A percentile compares a stretch with the other conserved stretches of the same genome.
Conservation (phyloP, 2,329 filamentous ascomycete species). For the Curvularia hawaiiensis region DNA sequence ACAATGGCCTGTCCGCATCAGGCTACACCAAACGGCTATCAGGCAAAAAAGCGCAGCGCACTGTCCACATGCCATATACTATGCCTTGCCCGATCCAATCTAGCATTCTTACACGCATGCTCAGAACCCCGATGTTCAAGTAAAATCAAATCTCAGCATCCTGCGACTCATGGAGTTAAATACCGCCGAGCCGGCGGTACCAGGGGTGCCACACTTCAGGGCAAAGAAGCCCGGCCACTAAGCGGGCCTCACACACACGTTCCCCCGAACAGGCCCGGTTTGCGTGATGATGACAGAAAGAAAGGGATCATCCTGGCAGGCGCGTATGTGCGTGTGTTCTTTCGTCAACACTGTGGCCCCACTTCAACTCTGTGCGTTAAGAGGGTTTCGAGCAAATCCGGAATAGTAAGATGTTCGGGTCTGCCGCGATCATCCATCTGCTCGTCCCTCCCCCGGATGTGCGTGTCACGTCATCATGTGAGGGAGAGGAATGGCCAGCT, state of each 20-base stretch:
- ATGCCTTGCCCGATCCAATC: background rate
- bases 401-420: background rate
- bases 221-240: background rate
- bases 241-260: background rate
- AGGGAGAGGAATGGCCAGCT: too few species aligned
- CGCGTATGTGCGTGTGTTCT: background rate
- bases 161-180: constrained; percentile 1
- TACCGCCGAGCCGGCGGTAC: background rate
- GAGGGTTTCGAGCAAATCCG: too few species aligned
- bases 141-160: background rate
- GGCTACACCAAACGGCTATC: background rate
- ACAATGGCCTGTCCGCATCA: background rate
- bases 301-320: background rate
- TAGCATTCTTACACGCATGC: background rate
- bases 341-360: too few species aligned
- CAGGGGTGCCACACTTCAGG: background rate
- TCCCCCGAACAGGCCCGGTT: background rate
- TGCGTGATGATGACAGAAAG: background rate
- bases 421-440: too few species aligned
- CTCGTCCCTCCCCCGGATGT: too few species aligned
- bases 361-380: too few species aligned
- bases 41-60: background rate
- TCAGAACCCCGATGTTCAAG: background rate
- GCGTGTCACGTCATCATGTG: too few species aligned
- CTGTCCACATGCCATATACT: background rate